Conservation (phyloP, 495 filamentous ascomycete species). For the Chaetomium cochliodes region DNA sequence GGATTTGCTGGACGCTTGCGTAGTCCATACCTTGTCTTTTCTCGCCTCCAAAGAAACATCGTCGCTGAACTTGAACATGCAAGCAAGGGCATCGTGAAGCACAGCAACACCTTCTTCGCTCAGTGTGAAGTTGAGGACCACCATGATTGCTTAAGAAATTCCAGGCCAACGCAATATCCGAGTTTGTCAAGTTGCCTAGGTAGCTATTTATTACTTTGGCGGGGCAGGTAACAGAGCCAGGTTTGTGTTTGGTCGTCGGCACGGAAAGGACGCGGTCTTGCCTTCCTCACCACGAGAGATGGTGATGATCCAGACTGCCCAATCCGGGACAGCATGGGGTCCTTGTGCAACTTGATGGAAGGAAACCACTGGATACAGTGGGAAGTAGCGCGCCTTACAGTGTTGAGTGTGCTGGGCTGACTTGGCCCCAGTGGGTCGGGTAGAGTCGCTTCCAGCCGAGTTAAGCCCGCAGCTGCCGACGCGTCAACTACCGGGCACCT, state of each 20-base stretch:
- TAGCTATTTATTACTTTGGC: neutral
- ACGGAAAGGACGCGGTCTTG: neutral
- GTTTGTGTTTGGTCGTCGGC: neutral
- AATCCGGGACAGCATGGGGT: too few species aligned
- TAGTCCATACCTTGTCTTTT: slow-evolving; percentile 60
- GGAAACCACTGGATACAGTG: slow-evolving; percentile 7
- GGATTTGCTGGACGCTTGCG: too few species aligned
- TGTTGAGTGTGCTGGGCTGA: neutral
- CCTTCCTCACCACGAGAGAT: too few species aligned
- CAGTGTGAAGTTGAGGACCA: slow-evolving; percentile 72
- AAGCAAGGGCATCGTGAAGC: slow-evolving; percentile 80
- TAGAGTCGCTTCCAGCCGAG: neutral
- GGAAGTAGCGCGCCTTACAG: neutral
- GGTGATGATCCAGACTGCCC: too few species aligned
- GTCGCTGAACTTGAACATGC: slow-evolving; percentile 90
- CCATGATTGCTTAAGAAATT: slow-evolving; percentile 18
- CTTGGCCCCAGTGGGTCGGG: too few species aligned
- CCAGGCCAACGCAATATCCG: neutral
- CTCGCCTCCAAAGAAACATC: slow-evolving; percentile 82
- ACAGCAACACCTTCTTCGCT: slow-evolving; percentile 68
- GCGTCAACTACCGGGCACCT: neutral
- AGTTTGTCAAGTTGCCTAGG: neutral
- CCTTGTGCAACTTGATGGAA: neutral
- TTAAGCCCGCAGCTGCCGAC: neutral
- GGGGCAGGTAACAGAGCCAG: neutral